Evolutionary conservation across 805 yeast genomes (phyloP).

Genomic region (Candida dajiaensis): DNA sequence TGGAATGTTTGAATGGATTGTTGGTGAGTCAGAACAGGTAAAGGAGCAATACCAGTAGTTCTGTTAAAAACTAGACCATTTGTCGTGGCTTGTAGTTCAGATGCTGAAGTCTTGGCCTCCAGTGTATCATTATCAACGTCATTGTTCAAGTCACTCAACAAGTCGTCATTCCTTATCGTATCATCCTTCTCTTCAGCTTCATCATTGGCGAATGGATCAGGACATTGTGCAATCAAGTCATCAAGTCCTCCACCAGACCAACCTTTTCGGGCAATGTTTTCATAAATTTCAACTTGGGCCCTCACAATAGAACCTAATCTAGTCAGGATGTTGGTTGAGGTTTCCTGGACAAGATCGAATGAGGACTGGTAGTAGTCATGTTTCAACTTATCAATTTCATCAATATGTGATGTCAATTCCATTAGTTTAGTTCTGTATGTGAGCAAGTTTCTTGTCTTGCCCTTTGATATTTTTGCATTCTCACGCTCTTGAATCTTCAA

Average conservation of each 20-base stretch:
- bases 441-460: slow-evolving; percentile 58
- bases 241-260: slow-evolving; percentile 88
- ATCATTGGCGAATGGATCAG: slow-evolving; percentile 52
- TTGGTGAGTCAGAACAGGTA: slow-evolving; percentile 14
- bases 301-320: slow-evolving; percentile 60
- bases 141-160: neutral
- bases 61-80: slow-evolving; percentile 13
- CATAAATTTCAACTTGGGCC: slow-evolving; percentile 78
- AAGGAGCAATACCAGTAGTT: slow-evolving; percentile 3
- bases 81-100: slow-evolving; percentile 2
- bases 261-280: slow-evolving; percentile 76
- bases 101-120: neutral
- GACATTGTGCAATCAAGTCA: slow-evolving; percentile 53
- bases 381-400: slow-evolving; percentile 70
- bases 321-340: slow-evolving; percentile 48
- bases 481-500: slow-evolving; percentile 57
- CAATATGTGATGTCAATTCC: slow-evolving; percentile 67
- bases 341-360: slow-evolving; percentile 53
- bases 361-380: slow-evolving; percentile 68
- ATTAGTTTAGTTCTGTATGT: slow-evolving; percentile 61
- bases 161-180: slow-evolving; percentile 5
- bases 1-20: slow-evolving; percentile 11
- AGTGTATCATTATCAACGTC: slow-evolving; percentile 3
- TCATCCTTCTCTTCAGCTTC: slow-evolving; percentile 7
- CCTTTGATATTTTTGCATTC: slow-evolving; percentile 51